Conservation (phyloP, 306 rosid genomes). For the Castanea mollissima region DNA sequence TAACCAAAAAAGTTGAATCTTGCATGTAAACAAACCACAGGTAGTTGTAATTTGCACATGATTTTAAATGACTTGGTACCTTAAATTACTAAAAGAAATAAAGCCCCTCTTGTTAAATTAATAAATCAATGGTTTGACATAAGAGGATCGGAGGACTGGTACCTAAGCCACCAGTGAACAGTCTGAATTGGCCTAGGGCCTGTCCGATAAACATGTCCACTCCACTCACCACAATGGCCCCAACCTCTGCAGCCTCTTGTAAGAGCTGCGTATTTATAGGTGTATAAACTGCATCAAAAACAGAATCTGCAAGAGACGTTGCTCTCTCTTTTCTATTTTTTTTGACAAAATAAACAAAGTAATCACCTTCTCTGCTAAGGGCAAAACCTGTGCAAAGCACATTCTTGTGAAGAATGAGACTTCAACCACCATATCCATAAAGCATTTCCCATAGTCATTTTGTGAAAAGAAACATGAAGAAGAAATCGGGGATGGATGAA, state of each 20-base stretch:
- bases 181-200: conserved; percentile 33
- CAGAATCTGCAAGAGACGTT: conserved; percentile 42
- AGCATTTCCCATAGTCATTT: neutral
- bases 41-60: too few species aligned
- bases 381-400: neutral
- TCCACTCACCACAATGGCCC: too few species aligned
- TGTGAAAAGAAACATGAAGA: neutral
- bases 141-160: neutral
- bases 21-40: too few species aligned
- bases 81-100: too few species aligned
- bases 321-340: conserved; percentile 34
- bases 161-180: conserved; percentile 34
- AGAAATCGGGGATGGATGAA: neutral
- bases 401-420: neutral
- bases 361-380: neutral
- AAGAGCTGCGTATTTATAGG: too few species aligned
- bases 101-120: neutral
- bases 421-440: neutral
- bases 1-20: neutral
- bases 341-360: neutral
- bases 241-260: too few species aligned
- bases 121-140: neutral
- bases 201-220: too few species aligned
- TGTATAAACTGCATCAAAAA: neutral
- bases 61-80: too few species aligned